Percentiles rank a stretch among this genome's conserved stretches.
These are phyloP conservation scores for Aspergillus neoniger DNA, from an alignment of 2,329 filamentous ascomycete species.

Conservation along the genomic window DNA sequence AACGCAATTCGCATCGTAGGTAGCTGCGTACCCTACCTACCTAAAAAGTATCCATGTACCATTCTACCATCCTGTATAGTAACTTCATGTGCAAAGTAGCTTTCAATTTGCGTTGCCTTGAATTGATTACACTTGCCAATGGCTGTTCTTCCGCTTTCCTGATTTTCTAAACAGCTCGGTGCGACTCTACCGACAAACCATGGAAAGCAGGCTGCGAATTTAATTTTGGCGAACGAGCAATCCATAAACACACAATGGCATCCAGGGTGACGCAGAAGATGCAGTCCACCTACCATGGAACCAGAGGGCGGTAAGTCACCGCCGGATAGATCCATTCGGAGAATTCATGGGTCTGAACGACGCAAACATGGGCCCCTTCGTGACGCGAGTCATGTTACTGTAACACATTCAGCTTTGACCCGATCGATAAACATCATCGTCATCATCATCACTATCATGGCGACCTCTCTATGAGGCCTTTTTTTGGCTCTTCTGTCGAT, in stretches of 20 bases:
- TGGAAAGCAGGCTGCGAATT: background rate
- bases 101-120: background rate
- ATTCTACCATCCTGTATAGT: too few species aligned
- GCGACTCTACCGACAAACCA: background rate
- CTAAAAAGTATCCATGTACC: too few species aligned
- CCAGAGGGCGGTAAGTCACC: constrained; percentile 18
- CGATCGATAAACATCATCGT: background rate
- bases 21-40: too few species aligned
- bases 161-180: background rate
- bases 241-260: constrained; percentile 12
- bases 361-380: background rate
- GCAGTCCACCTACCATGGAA: constrained; percentile 12
- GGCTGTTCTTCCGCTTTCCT: background rate
- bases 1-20: background rate
- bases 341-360: constrained; percentile 1
- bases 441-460: too few species aligned
- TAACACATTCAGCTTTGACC: background rate
- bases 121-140: background rate
- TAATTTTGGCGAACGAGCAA: constrained; percentile 9
- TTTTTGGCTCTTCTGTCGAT: background rate
- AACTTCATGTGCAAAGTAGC: too few species aligned
- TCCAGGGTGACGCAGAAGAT: constrained; percentile 15
- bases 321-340: constrained; percentile 16
- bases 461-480: background rate
- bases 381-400: background rate